Conservation (phyloP, 2,329 filamentous ascomycete genomes). For the Lasiodiplodia theobromae region DNA sequence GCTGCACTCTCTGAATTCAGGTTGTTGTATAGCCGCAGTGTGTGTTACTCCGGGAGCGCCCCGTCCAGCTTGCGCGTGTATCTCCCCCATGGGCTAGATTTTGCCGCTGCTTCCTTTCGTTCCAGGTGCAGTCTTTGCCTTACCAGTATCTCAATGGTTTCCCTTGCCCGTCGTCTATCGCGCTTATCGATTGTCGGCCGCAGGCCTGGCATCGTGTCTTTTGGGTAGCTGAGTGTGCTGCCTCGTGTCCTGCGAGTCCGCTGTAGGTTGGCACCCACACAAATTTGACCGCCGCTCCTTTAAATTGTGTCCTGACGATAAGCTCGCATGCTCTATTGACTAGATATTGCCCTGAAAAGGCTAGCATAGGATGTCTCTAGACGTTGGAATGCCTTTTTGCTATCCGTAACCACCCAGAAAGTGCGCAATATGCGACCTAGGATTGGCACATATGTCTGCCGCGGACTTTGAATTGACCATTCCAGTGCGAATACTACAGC, state of each 20-base stretch:
- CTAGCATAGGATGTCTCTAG: background rate
- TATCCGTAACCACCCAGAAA: slow-evolving; percentile 2
- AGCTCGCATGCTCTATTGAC: background rate
- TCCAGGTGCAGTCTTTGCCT: background rate
- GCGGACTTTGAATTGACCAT: background rate
- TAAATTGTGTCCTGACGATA: background rate
- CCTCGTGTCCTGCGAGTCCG: background rate
- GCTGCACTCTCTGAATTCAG: background rate
- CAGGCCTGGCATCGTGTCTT: background rate
- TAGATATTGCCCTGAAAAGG: background rate
- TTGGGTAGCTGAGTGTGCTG: background rate
- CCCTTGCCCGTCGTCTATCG: background rate
- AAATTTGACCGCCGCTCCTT: background rate
- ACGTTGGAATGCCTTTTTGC: background rate
- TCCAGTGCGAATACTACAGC: background rate
- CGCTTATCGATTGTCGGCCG: background rate
- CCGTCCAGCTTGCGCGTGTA: slow-evolving; percentile 7
- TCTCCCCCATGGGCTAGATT: background rate
- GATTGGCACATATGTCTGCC: background rate
- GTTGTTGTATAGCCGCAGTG: slow-evolving; percentile 27
- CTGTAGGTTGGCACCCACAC: background rate
- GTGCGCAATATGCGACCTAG: background rate
- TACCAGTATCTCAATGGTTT: background rate
- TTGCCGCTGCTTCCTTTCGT: background rate
- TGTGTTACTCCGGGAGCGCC: background rate